Evolutionary conservation across 192 early-diverging fungal species (phyloP).

Genomic region (Backusella westeae): DNA sequence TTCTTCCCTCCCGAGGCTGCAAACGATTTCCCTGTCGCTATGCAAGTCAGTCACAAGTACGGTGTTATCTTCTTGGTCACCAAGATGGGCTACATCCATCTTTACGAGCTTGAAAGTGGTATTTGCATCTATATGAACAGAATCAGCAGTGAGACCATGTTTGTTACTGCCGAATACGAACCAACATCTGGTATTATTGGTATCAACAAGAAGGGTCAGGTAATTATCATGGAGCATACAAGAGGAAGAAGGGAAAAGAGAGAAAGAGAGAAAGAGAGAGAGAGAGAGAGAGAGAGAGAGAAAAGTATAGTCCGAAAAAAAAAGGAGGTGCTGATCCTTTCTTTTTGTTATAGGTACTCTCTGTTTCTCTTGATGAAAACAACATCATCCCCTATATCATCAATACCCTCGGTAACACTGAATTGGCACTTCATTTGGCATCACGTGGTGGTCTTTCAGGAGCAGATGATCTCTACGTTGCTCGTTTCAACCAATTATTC

Average conservation of each 20-base stretch:
- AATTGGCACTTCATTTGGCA: constrained; percentile 88
- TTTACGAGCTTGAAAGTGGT: constrained; percentile 95
- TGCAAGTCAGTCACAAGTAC: constrained; percentile 95
- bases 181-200: constrained; percentile 86
- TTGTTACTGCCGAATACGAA: constrained; percentile 92
- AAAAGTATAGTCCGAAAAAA: neutral
- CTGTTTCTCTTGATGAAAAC: constrained; percentile 89
- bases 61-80: constrained; percentile 94
- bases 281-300: neutral
- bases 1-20: constrained; percentile 97
- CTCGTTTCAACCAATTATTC: constrained; percentile 90
- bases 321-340: neutral
- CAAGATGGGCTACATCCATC: constrained; percentile 97
- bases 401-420: constrained; percentile 76
- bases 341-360: constrained; percentile 69
- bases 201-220: constrained; percentile 95
- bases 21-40: constrained; percentile 93
- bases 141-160: constrained; percentile 97
- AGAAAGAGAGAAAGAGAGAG: neutral
- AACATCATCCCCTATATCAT: constrained; percentile 92
- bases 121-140: constrained; percentile 97
- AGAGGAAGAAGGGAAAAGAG: neutral
- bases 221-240: constrained; percentile 9
- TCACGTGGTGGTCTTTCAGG: constrained; percentile 88
- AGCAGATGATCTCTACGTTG: constrained; percentile 87